phyloP scores from a whole-genome alignment of 495 filamentous ascomycete genomes.

The Penicillium bialowiezense region DNA sequence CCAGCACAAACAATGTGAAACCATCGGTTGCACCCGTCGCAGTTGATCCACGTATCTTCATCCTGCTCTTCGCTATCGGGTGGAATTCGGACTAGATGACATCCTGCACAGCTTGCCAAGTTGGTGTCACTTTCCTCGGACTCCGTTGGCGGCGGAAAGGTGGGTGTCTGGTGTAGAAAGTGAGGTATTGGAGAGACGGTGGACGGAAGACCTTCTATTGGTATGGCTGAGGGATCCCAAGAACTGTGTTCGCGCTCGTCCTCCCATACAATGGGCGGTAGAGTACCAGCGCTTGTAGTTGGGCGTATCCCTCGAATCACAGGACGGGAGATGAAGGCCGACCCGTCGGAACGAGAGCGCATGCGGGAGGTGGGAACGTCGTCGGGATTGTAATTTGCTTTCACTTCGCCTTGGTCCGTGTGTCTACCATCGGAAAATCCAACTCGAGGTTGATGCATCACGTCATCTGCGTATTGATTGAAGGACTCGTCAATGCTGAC shows the following conservation, averaged over 20 bases:
- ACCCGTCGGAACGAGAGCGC: conserved; percentile 48
- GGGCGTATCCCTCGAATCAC: conserved; percentile 37
- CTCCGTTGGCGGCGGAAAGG: conserved; percentile 27
- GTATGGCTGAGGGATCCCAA: conserved; percentile 11
- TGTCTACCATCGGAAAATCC: conserved; percentile 16
- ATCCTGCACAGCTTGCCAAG: conserved; percentile 50
- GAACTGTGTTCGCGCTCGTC: conserved; percentile 31
- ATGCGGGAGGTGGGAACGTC: conserved; percentile 35
- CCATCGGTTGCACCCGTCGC: conserved; percentile 74
- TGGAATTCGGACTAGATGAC: conserved; percentile 48
- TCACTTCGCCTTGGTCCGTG: conserved; percentile 13
- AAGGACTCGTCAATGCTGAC: conserved; percentile 39
- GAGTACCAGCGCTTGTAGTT: conserved; percentile 41
- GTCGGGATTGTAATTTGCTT: conserved; percentile 9
- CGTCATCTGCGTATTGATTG: conserved; percentile 23
- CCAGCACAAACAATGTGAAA: conserved; percentile 72
- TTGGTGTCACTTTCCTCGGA: conserved; percentile 28
- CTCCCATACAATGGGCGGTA: conserved; percentile 38
- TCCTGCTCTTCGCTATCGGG: conserved; percentile 45
- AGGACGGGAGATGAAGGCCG: conserved; percentile 39
- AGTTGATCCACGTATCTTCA: conserved; percentile 67
- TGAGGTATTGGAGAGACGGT: neutral
- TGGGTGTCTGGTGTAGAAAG: conserved; percentile 6
- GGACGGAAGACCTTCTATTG: conserved; percentile 1
- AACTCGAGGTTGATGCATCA: conserved; percentile 21